Evolutionary conservation across 371 early-diverging fungal genomes (phyloP), one percentile per base, ranked within the genome.

Genomic region (Entomophthora muscae): DNA sequence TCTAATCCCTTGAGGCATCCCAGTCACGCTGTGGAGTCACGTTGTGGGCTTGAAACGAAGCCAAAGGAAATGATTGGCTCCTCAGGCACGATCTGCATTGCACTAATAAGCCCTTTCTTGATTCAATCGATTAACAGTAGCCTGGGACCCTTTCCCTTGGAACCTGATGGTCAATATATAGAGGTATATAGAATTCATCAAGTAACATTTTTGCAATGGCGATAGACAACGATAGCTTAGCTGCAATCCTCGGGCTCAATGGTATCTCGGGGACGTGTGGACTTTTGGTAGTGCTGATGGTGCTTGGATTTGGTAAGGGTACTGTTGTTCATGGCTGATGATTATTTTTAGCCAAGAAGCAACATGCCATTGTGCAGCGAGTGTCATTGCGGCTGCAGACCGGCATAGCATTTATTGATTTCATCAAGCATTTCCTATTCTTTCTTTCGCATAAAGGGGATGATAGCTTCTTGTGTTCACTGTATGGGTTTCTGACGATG

Each of bases 321-420:
- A 42, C 42, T 17, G 10, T 42, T 17, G 5, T 10, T 10, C 42
- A 5, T 42, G 17, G n/a, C n/a, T n/a, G n/a, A n/a, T n/a, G n/a
- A n/a, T n/a, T n/a, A 42, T 17, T 17, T 42, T 42, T 42, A 42
- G 42, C 42, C 42, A 10, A 10, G 5, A 42, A 17, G 42, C 42
- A 42, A 61, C 42, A 2, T 5, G 13, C 17, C 2, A 31, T 61
- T 12, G 42, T 61, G 24, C 23, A 32, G 23, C 61, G 61, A 32
- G 26, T 33, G 5, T 28, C 28, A 3, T n/a, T 61, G 2, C 32
- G 61, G n/a, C 33, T 61, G 2, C 52, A 61, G 33, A 42, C 26
- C 33, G 61, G 61, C 10, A 42, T 61, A 3, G 12, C 61, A 24
- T 23, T 61, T 1, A 33, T 61, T 13, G 42, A 61, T 61, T 7